Evolutionary conservation across 805 yeast genomes (phyloP), one percentile per base, ranked within the genome.

Genomic region (Barnettozyma populi): DNA sequence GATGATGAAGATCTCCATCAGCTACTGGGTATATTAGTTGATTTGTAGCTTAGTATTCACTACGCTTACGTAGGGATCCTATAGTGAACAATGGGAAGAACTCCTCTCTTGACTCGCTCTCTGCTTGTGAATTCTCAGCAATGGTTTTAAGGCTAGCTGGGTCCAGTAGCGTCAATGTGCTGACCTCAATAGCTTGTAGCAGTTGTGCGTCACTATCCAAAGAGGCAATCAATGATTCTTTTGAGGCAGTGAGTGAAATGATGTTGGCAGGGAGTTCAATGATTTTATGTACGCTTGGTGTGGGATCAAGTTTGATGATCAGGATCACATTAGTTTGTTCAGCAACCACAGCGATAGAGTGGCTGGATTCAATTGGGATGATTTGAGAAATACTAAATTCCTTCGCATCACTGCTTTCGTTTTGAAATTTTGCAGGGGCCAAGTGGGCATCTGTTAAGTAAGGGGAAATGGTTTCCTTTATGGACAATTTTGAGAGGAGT

Each of bases 391-490:
- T 79, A 29, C 80, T 69, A 44, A 71, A 72, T 62, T 85, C 90
- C 45, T 69, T 70, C 10, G 68, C 45, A 51, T 70, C 66, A 36
- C 68, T 68, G 3, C 60, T 55, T 19, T 81, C 82, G 49, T 78
- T 76, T 63, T 78, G 77, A 60, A 82, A 82, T 59, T 85, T 73
- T 40, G 71, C 76, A 13, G 90, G 86, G 0, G 87, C 85, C 45
- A 74, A 62, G 61, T 86, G 92, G 20, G 65, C 64, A 7, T 79
- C 81, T 35, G 66, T 75, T 51, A 86, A 69, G 55, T 69, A 76
- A 23, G 73, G 70, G 34, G 63, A 52, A 23, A 71, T 59, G 18
- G 69, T 48, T 0, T 71, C 69, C 24, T 74, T 67, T 21, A 84
- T 66, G 20, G 79, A 73, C 40, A 83, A 70, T 45, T 72, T 72